Base-by-base conservation (phyloP, 2,329 filamentous ascomycete genomes). In the Ophiostoma montium region DNA sequence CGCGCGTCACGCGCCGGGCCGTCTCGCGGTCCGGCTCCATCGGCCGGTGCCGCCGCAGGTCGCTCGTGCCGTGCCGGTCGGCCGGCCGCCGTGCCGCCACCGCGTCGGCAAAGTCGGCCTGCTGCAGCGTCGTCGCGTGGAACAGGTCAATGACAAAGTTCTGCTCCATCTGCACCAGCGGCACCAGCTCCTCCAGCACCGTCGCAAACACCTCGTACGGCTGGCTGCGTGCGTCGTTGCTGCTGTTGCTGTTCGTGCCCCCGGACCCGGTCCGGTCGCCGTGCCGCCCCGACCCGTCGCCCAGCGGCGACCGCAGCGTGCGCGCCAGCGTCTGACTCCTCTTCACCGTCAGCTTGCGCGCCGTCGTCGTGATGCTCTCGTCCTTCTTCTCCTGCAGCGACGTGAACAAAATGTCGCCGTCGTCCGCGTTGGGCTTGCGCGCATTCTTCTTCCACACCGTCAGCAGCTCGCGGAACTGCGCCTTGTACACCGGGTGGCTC, bases 111-210 rank as follows among this genome's bases (percentile, higher is more conserved):
- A 95, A 96, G 60, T 95, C 89, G 15, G 76, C 67, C 33, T 80
- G 82, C 58, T 88, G 82, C 27, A 90, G 71, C 2, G 87, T 94
- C n/a, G 84, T 86, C 23, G 92, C 79, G 58, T 96, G 90, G 74
- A 96, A 96, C 63, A 95, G 92, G 57, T 94, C 87, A n/a, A 95
- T 81, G 45, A 95, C 72, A 61, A 96, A 98, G 61, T 95, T 96
- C 63, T 98, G 90, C 65, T 98, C 92, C 63, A 90, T 89, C 57
- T 87, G 82, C 51, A 95, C 80, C 50, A 94, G 73, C 6, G 84
- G 86, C 41, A 89, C 68, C 55, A 92, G 77, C 58, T 95, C 87
- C 50, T 92, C 84, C 53, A 95, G 67, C 12, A 86, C 79, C 35
- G 80, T 81, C 0, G 78, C 73, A 63, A 96, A 95, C 3, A 86